phyloP scores from a whole-genome alignment of 371 early-diverging fungal genomes.

The Zychaea mexicana region DNA sequence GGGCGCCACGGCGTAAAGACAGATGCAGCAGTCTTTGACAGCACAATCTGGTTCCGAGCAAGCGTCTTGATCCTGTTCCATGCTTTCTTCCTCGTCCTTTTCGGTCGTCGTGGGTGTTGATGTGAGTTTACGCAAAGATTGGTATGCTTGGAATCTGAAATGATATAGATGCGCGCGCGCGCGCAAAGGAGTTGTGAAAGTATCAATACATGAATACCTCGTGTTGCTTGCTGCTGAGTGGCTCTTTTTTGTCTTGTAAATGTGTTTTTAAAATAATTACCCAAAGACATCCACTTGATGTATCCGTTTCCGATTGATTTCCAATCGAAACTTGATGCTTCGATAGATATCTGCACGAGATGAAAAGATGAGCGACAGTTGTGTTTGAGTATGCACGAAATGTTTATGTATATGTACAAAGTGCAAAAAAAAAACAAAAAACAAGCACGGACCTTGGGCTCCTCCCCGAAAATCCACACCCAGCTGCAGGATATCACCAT shows the following conservation, averaged over 20 bases:
- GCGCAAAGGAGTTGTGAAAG: no score
- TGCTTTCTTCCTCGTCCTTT: neutral
- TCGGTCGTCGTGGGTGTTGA: conserved; percentile 1
- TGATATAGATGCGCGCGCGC: no score
- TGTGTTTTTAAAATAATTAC: neutral
- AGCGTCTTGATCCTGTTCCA: neutral
- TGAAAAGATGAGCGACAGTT: neutral
- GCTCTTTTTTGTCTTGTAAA: neutral
- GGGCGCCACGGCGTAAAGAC: conserved; percentile 85
- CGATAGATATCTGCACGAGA: conserved; percentile 52
- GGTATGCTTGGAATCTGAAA: conserved; percentile 1
- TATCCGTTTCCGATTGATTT: conserved; percentile 58
- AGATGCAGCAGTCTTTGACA: conserved; percentile 90
- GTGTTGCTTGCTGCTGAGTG: no score
- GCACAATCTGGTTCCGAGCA: neutral
- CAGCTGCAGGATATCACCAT: conserved; percentile 91
- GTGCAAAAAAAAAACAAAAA: neutral
- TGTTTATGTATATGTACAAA: conserved; percentile 18
- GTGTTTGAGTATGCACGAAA: neutral
- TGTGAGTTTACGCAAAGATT: neutral
- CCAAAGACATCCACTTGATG: conserved; percentile 9
- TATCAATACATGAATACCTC: no score
- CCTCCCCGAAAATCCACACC: conserved; percentile 77
- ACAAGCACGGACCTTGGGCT: conserved; percentile 4
- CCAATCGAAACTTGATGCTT: conserved; percentile 76